phyloP scores from a whole-genome alignment of 495 filamentous ascomycete genomes.

The Aspergillus saccharolyticus region DNA sequence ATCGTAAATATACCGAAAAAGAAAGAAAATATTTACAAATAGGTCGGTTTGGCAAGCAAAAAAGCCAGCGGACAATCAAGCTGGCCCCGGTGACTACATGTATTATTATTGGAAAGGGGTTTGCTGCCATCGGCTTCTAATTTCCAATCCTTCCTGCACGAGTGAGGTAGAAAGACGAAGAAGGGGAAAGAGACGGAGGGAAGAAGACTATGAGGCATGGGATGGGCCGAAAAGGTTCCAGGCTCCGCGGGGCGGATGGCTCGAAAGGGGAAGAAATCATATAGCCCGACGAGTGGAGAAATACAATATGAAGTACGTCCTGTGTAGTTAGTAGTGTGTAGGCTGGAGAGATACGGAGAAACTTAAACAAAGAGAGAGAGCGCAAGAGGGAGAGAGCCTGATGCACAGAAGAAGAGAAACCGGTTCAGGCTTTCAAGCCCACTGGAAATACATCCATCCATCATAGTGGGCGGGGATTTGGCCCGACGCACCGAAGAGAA shows the following conservation, averaged over 20 bases:
- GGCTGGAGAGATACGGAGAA: no score
- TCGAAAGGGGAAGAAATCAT: neutral
- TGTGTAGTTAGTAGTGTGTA: no score
- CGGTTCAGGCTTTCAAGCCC: neutral
- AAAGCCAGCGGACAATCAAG: neutral
- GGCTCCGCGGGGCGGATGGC: neutral
- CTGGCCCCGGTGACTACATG: slow-evolving; percentile 3
- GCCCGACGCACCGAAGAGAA: neutral
- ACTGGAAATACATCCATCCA: no score
- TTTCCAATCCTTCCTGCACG: slow-evolving; percentile 4
- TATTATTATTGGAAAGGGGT: slow-evolving; percentile 6
- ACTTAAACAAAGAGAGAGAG: neutral
- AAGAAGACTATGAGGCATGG: neutral
- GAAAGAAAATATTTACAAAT: neutral
- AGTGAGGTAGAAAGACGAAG: slow-evolving; percentile 7
- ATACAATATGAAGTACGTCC: no score
- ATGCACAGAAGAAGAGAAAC: neutral
- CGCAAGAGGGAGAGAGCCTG: neutral
- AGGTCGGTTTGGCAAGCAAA: neutral
- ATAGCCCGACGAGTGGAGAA: neutral
- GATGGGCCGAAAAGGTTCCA: slow-evolving; percentile 5
- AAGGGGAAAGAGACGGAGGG: slow-evolving; percentile 6
- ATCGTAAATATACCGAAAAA: neutral
- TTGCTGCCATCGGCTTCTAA: neutral
- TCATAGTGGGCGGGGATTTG: neutral